Conservation (phyloP, 2,329 filamentous ascomycete species). For the Penicillium sp. region DNA sequence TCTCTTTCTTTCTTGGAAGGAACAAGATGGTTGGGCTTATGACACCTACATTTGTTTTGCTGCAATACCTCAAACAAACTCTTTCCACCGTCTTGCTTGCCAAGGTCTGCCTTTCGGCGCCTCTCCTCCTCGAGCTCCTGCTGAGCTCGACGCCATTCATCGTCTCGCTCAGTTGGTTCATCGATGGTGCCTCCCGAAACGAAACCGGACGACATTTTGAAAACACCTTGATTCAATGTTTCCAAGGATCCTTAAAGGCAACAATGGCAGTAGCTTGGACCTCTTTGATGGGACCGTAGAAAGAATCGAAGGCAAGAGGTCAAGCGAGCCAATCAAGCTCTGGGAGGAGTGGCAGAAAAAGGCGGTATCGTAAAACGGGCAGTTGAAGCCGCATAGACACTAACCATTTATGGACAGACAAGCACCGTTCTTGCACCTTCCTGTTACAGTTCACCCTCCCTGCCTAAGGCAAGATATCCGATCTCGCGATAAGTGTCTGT, state of each 20-base stretch:
- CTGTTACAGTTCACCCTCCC: constrained; percentile 64
- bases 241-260: background rate
- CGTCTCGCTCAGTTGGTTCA: constrained; percentile 36
- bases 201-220: constrained; percentile 44
- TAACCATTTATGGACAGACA: background rate
- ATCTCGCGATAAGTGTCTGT: too few species aligned
- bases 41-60: constrained; percentile 47
- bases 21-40: background rate
- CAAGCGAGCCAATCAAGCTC: constrained; percentile 5
- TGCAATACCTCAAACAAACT: constrained; percentile 48
- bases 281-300: background rate
- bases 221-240: background rate
- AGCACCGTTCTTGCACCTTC: constrained; percentile 62
- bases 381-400: constrained; percentile 5
- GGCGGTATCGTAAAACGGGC: constrained; percentile 11
- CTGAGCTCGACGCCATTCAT: constrained; percentile 42
- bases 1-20: background rate
- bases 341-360: constrained; percentile 13
- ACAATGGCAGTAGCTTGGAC: background rate
- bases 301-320: background rate
- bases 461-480: too few species aligned
- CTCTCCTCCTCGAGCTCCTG: constrained; percentile 46
- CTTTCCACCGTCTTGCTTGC: constrained; percentile 52
- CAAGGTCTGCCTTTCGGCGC: constrained; percentile 41
- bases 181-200: constrained; percentile 42